Base-by-base conservation (phyloP, 805 yeast species). In the Metschnikowia arizonensis region DNA sequence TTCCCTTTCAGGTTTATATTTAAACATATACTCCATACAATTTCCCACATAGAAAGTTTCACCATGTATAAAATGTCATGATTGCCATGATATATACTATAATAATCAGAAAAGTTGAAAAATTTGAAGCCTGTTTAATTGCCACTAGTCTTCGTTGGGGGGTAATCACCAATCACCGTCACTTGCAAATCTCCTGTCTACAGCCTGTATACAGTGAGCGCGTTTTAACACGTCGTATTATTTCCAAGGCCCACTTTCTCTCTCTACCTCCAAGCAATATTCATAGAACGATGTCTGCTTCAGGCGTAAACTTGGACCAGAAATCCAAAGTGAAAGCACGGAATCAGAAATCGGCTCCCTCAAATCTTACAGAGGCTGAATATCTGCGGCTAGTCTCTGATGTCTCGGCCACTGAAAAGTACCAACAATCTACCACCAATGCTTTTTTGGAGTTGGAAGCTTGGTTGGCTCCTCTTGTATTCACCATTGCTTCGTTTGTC, bases 401-500 rank as follows among this genome's bases (percentile, higher is more conserved):
- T 32, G 49, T 45, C n/a, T 45, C 50, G 24, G 53, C 56, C 28
- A 29, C 37, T 24, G 53, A 50, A 33, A 54, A 54, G 35, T 52
- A 52, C 46, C 42, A 48, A 19, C 49, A 48, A 49, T 44, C 50
- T 31, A 41, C 56, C 14, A 15, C 39, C 19, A 46, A 31, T 38
- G 50, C 70, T 4, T 59, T 66, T 28, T 45, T 50, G 32, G 52
- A 63, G 36, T 55, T 61, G 34, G 69, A 68, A 50, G 68, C 73
- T 46, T 66, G 70, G 47, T 50, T 74, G 40, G 82, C 81, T 36
- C 77, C 89, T n/a, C 55, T 84, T 3, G 46, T 81, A 18, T 75
- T 90, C 59, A 89, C 97, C 0, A 47, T 76, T 1, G 52, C 83
- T 15, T 82, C 93, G 8, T 85, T 90, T 56, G 76, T 75, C 18